Conservation (phyloP, 331 rosid genomes). For the Acacia pycnantha region DNA sequence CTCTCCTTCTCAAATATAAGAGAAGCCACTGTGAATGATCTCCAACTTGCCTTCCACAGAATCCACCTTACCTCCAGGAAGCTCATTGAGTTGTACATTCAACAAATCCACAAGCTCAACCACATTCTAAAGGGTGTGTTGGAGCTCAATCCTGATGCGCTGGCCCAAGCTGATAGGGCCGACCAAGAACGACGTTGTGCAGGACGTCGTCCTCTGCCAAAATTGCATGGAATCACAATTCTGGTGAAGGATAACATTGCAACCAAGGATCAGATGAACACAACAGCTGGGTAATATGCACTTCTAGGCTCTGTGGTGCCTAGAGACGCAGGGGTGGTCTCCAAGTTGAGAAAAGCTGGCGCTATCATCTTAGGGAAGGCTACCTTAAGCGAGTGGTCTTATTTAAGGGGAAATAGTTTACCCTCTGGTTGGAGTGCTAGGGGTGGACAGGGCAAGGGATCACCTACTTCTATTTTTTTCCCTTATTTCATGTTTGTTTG, state of each 20-base stretch:
- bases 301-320: conserved; percentile 48
- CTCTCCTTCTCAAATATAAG: conserved; percentile 8
- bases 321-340: conserved; percentile 42
- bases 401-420: not conserved
- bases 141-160: conserved; percentile 65
- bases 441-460: conserved; percentile 45
- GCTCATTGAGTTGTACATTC: conserved; percentile 42
- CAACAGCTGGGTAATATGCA: conserved; percentile 47
- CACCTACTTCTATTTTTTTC: not conserved
- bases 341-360: conserved; percentile 47
- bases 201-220: conserved; percentile 21
- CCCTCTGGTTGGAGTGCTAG: conserved; percentile 45
- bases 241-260: conserved; percentile 47
- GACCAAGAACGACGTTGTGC: conserved; percentile 42
- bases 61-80: conserved; percentile 30
- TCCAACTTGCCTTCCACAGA: conserved; percentile 35
- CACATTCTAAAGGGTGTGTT: conserved; percentile 48
- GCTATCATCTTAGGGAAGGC: conserved; percentile 51
- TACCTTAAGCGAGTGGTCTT: conserved; percentile 40
- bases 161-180: conserved; percentile 56
- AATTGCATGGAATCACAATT: conserved; percentile 48
- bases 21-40: conserved; percentile 36
- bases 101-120: conserved; percentile 45
- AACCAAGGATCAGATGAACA: conserved; percentile 47
- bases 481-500: not conserved